Conservation (phyloP, 1,139 yeast species). For the Debaryomyces nepalensis region DNA sequence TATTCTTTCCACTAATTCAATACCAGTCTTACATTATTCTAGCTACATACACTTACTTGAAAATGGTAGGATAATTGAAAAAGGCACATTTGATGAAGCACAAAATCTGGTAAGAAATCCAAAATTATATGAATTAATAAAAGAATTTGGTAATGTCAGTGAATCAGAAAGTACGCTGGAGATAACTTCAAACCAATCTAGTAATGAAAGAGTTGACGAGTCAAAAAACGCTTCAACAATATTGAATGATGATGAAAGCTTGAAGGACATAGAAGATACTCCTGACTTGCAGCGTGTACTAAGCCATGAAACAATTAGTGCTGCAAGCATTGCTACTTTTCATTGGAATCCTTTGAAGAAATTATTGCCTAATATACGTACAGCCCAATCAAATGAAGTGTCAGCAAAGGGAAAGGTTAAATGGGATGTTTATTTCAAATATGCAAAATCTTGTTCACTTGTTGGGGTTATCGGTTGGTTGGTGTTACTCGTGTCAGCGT, state of each 20-base stretch:
- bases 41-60: conserved; percentile 34
- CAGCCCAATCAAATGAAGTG: conserved; percentile 36
- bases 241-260: conserved; percentile 1
- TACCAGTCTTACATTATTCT: conserved; percentile 39
- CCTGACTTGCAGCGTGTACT: not conserved
- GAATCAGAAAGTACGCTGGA: conserved; percentile 4
- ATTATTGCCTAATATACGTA: conserved; percentile 28
- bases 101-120: conserved; percentile 24
- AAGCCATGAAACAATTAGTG: conserved; percentile 7
- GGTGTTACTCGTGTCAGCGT: conserved; percentile 25
- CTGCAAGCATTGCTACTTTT: conserved; percentile 22
- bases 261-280: not conserved
- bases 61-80: conserved; percentile 34
- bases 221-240: conserved; percentile 6
- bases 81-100: conserved; percentile 36
- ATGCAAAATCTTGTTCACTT: conserved; percentile 42
- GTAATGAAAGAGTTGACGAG: not conserved
- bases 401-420: conserved; percentile 39
- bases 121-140: conserved; percentile 28
- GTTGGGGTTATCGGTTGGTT: conserved; percentile 32
- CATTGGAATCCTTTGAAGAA: conserved; percentile 36
- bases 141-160: conserved; percentile 25
- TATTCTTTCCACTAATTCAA: conserved; percentile 44
- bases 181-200: not conserved
- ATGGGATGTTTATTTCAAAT: conserved; percentile 36